Conservation (phyloP, 495 filamentous ascomycete genomes). For the Penicillium pancosmium region DNA sequence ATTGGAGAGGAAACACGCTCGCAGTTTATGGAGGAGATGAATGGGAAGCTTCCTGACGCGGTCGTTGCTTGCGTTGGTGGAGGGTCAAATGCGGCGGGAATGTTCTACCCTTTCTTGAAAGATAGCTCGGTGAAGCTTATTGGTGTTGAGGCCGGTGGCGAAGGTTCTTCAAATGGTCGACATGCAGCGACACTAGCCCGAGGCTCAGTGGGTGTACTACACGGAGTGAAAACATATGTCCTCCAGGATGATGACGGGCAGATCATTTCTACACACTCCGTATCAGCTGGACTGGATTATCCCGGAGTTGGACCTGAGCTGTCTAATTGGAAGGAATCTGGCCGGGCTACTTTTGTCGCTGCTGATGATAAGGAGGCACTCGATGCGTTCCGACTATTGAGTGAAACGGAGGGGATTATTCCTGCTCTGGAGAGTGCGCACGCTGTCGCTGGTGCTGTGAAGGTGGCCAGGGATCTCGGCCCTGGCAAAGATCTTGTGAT, state of each 20-base stretch:
- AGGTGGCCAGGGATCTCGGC: conserved; percentile 84
- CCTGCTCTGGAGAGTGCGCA: conserved; percentile 66
- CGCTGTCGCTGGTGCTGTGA: conserved; percentile 63
- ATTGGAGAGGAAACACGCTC: conserved; percentile 89
- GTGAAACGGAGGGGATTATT: conserved; percentile 91
- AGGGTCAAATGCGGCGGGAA: conserved; percentile 84
- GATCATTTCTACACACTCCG: conserved; percentile 66
- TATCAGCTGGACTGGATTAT: conserved; percentile 92
- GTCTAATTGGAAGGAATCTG: conserved; percentile 75
- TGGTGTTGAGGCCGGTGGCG: conserved; percentile 75
- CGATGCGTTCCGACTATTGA: conserved; percentile 74
- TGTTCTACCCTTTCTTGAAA: conserved; percentile 92
- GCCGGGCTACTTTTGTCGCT: conserved; percentile 85
- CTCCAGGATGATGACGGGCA: conserved; percentile 11
- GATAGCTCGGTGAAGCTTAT: conserved; percentile 81
- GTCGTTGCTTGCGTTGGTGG: conserved; percentile 97
- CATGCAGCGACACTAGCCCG: conserved; percentile 14
- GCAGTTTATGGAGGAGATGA: conserved; percentile 62
- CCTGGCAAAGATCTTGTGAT: conserved; percentile 87
- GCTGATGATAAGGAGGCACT: conserved; percentile 90
- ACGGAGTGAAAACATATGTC: conserved; percentile 14
- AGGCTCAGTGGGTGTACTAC: conserved; percentile 13
- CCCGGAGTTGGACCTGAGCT: conserved; percentile 94
- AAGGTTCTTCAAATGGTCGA: conserved; percentile 2
- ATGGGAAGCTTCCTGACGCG: conserved; percentile 84